Evolutionary conservation across 2,329 filamentous ascomycete species (phyloP).

Genomic region (Xylaria sp.): DNA sequence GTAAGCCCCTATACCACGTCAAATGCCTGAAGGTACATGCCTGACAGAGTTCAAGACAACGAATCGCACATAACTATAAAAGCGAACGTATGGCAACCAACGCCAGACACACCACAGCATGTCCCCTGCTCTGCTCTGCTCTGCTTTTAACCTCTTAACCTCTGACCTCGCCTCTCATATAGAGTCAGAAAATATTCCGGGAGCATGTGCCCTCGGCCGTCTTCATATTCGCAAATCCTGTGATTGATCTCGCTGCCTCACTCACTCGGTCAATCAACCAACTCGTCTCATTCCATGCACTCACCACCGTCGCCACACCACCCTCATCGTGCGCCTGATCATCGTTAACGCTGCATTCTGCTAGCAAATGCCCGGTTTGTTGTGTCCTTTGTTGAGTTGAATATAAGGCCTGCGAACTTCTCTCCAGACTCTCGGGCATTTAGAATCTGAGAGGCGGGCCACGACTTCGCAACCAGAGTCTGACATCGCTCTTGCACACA

Average conservation of each 20-base stretch:
- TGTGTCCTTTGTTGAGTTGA: neutral
- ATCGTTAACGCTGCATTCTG: neutral
- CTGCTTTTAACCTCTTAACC: neutral
- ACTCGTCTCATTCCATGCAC: conserved; percentile 1
- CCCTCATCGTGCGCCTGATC: neutral
- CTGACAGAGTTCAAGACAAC: neutral
- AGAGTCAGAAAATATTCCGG: neutral
- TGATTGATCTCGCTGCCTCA: neutral
- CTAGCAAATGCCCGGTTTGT: neutral
- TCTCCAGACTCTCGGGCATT: neutral
- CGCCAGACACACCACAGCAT: neutral
- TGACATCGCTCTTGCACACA: conserved; percentile 11
- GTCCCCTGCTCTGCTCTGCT: neutral
- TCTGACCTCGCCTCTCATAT: neutral
- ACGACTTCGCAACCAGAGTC: neutral
- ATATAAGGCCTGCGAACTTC: neutral
- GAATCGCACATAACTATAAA: neutral
- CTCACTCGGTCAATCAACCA: neutral
- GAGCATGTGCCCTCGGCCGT: neutral
- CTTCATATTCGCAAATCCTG: neutral
- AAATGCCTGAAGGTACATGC: neutral
- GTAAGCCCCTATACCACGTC: neutral
- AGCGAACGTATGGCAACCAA: neutral
- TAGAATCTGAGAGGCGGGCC: neutral
- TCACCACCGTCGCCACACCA: conserved; percentile 1